Evolutionary conservation across 805 yeast species (phyloP).

Genomic region (Hanseniaspora osmophila): DNA sequence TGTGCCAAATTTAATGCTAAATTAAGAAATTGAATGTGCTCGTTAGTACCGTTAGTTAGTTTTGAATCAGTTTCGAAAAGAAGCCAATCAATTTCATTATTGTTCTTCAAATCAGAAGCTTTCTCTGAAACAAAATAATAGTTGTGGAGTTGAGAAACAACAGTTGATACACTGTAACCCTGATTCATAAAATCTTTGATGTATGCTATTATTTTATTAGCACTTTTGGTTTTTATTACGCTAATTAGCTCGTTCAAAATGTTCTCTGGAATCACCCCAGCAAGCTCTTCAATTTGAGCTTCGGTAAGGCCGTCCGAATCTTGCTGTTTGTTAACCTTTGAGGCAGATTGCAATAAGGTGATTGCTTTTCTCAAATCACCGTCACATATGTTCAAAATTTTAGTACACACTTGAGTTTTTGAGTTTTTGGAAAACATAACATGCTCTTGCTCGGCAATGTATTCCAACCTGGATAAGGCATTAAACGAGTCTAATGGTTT

Average conservation of each 20-base stretch:
- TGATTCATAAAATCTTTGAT: slow-evolving; percentile 40
- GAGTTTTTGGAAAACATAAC: slow-evolving; percentile 24
- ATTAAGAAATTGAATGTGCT: slow-evolving; percentile 67
- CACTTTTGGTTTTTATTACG: slow-evolving; percentile 23
- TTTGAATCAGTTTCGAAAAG: slow-evolving; percentile 65
- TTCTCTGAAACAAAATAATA: slow-evolving; percentile 19
- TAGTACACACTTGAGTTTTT: slow-evolving; percentile 33
- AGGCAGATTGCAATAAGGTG: slow-evolving; percentile 75
- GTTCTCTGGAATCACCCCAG: slow-evolving; percentile 54
- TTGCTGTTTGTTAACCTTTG: slow-evolving; percentile 30
- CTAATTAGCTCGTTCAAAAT: slow-evolving; percentile 30
- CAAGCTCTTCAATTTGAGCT: slow-evolving; percentile 46
- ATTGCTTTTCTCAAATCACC: slow-evolving; percentile 94
- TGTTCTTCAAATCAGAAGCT: slow-evolving; percentile 31
- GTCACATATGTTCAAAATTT: slow-evolving; percentile 54
- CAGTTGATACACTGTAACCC: slow-evolving; percentile 72
- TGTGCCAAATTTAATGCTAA: slow-evolving; percentile 40
- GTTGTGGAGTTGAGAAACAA: slow-evolving; percentile 61
- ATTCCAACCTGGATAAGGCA: slow-evolving; percentile 54
- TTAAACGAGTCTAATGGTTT: slow-evolving; percentile 56
- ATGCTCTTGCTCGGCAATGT: slow-evolving; percentile 39
- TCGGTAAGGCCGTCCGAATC: slow-evolving; percentile 30
- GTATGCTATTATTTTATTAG: slow-evolving; percentile 23
- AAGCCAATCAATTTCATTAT: slow-evolving; percentile 44
- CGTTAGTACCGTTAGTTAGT: slow-evolving; percentile 77